Percentiles rank a stretch among this genome's conserved stretches.
Evolutionary conservation across 1,139 yeast genomes (phyloP).

Genomic region (Wickerhamiella pararugosa): DNA sequence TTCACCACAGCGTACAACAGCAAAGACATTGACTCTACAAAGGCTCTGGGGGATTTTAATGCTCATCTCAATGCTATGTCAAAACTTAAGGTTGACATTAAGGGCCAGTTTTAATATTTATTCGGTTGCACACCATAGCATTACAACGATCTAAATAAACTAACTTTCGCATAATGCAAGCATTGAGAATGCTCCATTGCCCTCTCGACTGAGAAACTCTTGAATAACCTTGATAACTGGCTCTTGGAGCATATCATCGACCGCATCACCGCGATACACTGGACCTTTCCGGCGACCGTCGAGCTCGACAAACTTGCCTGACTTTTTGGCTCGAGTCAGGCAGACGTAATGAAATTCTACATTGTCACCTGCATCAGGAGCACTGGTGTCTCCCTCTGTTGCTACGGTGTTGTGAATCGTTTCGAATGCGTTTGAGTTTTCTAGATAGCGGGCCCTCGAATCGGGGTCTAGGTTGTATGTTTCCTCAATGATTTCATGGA

Average conservation of each 20-base stretch:
- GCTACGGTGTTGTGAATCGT: slow-evolving; percentile 46
- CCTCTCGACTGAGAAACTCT: slow-evolving; percentile 41
- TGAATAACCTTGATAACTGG: slow-evolving; percentile 41
- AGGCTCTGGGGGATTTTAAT: slow-evolving; percentile 35
- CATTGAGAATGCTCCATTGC: slow-evolving; percentile 22
- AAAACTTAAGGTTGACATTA: slow-evolving; percentile 55
- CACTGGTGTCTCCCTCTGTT: slow-evolving; percentile 58
- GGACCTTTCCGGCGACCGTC: slow-evolving; percentile 86
- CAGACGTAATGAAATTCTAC: slow-evolving; percentile 68
- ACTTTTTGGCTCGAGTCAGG: slow-evolving; percentile 38
- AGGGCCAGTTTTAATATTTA: slow-evolving; percentile 54
- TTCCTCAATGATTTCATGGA: slow-evolving; percentile 21
- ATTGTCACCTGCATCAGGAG: slow-evolving; percentile 55
- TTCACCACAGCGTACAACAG: slow-evolving; percentile 28
- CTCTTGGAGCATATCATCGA: slow-evolving; percentile 40
- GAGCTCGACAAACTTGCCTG: slow-evolving; percentile 53
- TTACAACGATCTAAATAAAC: neutral
- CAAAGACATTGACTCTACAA: slow-evolving; percentile 27
- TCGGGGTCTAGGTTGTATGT: slow-evolving; percentile 20
- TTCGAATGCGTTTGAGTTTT: slow-evolving; percentile 32
- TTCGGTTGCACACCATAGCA: neutral
- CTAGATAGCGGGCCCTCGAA: slow-evolving; percentile 36
- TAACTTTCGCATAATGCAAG: slow-evolving; percentile 20
- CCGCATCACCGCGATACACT: slow-evolving; percentile 38
- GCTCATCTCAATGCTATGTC: slow-evolving; percentile 25